These are phyloP conservation scores for Mycena vitilis DNA, from an alignment of 768 basidiomycete genomes.

Conservation along the genomic window DNA sequence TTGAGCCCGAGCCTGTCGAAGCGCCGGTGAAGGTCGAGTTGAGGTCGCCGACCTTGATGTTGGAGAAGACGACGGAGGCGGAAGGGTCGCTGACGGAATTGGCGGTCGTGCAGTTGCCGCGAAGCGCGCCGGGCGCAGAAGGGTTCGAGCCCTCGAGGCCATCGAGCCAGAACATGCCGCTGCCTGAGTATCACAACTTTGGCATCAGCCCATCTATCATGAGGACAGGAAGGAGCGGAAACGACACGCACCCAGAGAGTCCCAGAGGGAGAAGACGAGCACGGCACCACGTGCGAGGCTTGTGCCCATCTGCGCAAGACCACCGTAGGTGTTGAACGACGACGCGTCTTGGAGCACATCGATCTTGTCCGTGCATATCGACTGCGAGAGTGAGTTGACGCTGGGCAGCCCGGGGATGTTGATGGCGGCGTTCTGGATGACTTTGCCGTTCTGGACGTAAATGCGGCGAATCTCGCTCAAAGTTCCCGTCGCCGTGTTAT, in stretches of 20 bases:
- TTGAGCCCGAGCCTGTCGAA: no score
- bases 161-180: slow-evolving; percentile 53
- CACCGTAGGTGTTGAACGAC: slow-evolving; percentile 46
- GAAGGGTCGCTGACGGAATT: slow-evolving; percentile 44
- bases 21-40: slow-evolving; percentile 46
- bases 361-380: slow-evolving; percentile 49
- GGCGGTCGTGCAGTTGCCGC: slow-evolving; percentile 50
- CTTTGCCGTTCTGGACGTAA: slow-evolving; percentile 56
- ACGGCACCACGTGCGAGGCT: slow-evolving; percentile 48
- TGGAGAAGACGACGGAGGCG: slow-evolving; percentile 50
- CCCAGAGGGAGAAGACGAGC: slow-evolving; percentile 51
- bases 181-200: slow-evolving; percentile 34
- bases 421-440: slow-evolving; percentile 51
- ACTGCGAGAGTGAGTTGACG: slow-evolving; percentile 49
- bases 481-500: slow-evolving; percentile 48
- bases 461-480: slow-evolving; percentile 55
- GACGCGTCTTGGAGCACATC: slow-evolving; percentile 49
- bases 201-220: no score
- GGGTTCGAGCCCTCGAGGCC: slow-evolving; percentile 33
- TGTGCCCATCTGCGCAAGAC: slow-evolving; percentile 42
- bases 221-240: no score
- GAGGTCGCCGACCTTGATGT: slow-evolving; percentile 53
- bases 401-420: slow-evolving; percentile 46
- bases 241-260: slow-evolving; percentile 11
- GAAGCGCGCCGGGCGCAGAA: slow-evolving; percentile 44